Evolutionary conservation across 495 filamentous ascomycete genomes (phyloP).

Genomic region (Neurospora africana): DNA sequence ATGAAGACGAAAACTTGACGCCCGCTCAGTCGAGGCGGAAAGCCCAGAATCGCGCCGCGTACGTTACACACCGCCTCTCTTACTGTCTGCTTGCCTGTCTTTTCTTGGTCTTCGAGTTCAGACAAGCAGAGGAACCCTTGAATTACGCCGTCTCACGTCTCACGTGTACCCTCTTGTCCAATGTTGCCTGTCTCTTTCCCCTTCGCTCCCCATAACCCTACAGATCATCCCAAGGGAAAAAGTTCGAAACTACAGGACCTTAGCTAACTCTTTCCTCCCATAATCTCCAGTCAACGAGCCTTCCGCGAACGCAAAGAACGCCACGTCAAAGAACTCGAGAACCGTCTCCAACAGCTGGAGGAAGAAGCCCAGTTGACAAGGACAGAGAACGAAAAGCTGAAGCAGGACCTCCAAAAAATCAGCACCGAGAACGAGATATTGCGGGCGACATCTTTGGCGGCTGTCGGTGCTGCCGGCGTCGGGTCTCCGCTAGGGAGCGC

Average conservation of each 20-base stretch:
- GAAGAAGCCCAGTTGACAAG: slow-evolving; percentile 33
- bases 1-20: slow-evolving; percentile 50
- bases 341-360: slow-evolving; percentile 68
- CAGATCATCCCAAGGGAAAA: not conserved
- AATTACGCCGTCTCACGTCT: not conserved
- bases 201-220: not conserved
- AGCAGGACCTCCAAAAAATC: slow-evolving; percentile 67
- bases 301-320: slow-evolving; percentile 95
- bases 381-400: slow-evolving; percentile 71
- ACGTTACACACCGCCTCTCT: slow-evolving; percentile 33
- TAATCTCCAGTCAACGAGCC: slow-evolving; percentile 64
- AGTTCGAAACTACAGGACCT: not conserved
- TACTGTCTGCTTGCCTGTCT: not conserved
- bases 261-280: slow-evolving; percentile 5
- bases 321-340: slow-evolving; percentile 85
- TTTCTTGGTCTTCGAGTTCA: not conserved
- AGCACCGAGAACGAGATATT: slow-evolving; percentile 90
- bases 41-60: slow-evolving; percentile 95
- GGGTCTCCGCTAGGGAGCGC: slow-evolving; percentile 16
- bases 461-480: slow-evolving; percentile 9
- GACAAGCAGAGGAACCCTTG: not conserved
- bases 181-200: not conserved
- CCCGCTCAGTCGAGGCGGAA: slow-evolving; percentile 82
- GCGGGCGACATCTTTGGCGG: slow-evolving; percentile 54
- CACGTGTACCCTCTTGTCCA: not conserved